Base-by-base conservation (phyloP, 2,329 filamentous ascomycete genomes). In the Bipolaris victoriae region DNA sequence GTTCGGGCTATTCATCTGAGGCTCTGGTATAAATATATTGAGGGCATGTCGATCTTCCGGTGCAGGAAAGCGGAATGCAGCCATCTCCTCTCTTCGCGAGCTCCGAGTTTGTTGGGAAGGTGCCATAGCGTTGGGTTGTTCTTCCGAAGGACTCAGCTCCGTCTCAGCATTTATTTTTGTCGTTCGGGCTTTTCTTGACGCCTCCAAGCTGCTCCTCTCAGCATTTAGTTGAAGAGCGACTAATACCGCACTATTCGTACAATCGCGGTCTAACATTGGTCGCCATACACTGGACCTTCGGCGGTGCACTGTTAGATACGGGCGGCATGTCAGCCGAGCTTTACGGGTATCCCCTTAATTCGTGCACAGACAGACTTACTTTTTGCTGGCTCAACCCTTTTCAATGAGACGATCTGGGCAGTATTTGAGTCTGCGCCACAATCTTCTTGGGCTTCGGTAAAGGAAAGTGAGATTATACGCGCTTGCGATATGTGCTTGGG, bases 181-280 rank as follows among this genome's bases (percentile, higher is more conserved):
- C 16, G 29, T 9, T n/a, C 5, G 20, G 11, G 15, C 20, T 16
- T n/a, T 31, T 11, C 11, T 16, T 35, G 16, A 31, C 1, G 37
- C 11, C 2, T 7, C 13, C 18, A 31, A 45, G 11, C 26, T 36
- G 41, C 39, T 47, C 49, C 33, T 33, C 33, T 52, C 37, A n/a
- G 43, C 37, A 29, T 49, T 50, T 15, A 36, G 55, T 40, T 51
- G 52, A 26, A 63, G 31, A 9, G 51, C 58, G 15, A 48, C 49
- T 16, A 56, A 41, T 11, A 63, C 33, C 9, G 58, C 36, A 24
- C 52, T 54, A 36, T 41, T 47, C 9, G 39, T 51, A 33, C 46
- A 52, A 24, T 54, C 22, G 16, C 41, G 35, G 24, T 22, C 29
- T 5, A 39, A 24, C 18, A 31, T 46, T 5, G 46, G 37, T 24